Conservation (phyloP, 495 filamentous ascomycete genomes). For the Hyaloscypha bicolor region DNA sequence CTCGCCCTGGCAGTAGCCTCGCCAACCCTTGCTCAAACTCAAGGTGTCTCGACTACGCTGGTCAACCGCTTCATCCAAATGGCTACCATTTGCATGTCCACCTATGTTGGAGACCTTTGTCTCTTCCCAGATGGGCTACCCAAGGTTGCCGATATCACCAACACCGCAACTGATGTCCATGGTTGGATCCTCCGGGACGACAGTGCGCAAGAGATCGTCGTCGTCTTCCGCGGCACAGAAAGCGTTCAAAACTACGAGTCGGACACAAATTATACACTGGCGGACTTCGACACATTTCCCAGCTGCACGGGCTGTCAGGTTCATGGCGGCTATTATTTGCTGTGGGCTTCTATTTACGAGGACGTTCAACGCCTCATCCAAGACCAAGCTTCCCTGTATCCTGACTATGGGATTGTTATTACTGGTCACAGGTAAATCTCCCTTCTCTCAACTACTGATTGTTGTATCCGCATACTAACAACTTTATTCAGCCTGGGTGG, state of each 20-base stretch:
- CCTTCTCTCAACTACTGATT: not conserved
- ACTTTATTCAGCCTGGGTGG: slow-evolving; percentile 10
- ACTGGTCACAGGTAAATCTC: slow-evolving; percentile 16
- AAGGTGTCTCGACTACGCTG: slow-evolving; percentile 11
- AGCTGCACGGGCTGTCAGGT: slow-evolving; percentile 13
- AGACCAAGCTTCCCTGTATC: slow-evolving; percentile 5
- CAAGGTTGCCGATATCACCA: slow-evolving; percentile 16
- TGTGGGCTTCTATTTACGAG: slow-evolving; percentile 12
- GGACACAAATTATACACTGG: slow-evolving; percentile 20
- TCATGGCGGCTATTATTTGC: slow-evolving; percentile 20
- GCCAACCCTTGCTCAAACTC: slow-evolving; percentile 1
- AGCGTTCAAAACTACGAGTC: slow-evolving; percentile 13
- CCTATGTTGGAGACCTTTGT: slow-evolving; percentile 15
- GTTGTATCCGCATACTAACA: slow-evolving; percentile 7
- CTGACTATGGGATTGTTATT: slow-evolving; percentile 19
- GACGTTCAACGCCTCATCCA: slow-evolving; percentile 16
- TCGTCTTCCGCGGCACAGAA: slow-evolving; percentile 19
- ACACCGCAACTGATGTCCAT: slow-evolving; percentile 16
- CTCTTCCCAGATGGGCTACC: slow-evolving; percentile 12
- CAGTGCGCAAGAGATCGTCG: slow-evolving; percentile 13
- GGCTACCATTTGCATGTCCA: slow-evolving; percentile 18
- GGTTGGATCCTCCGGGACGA: slow-evolving; percentile 22
- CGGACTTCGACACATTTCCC: slow-evolving; percentile 14
- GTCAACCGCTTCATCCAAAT: slow-evolving; percentile 17
- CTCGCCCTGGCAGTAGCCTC: slow-evolving; percentile 5